A percentile compares a stretch with the other conserved stretches of the same genome.
These are phyloP conservation scores for Dryadomyces quercus-mongolicae DNA, from an alignment of 2,329 filamentous ascomycete species.

Conservation along the genomic window DNA sequence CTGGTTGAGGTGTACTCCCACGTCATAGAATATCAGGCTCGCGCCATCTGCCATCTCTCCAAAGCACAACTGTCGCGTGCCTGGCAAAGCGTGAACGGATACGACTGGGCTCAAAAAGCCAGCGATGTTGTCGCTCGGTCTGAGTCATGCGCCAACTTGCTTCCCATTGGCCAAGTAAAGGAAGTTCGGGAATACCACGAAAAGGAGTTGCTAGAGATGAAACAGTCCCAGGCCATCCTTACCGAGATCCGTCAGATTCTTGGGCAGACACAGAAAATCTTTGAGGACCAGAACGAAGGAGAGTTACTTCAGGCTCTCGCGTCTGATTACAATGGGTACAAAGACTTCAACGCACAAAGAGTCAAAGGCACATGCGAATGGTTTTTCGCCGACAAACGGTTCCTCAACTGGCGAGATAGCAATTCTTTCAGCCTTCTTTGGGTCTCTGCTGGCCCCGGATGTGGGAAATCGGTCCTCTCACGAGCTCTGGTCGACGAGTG, in stretches of 20 bases:
- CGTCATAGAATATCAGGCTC: neutral
- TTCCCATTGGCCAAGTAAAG: neutral
- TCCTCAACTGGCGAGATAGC: neutral
- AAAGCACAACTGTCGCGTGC: neutral
- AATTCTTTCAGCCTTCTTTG: conserved; percentile 14
- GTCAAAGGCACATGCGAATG: neutral
- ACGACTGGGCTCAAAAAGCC: neutral
- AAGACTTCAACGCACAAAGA: neutral
- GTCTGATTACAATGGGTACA: neutral
- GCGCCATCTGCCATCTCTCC: neutral
- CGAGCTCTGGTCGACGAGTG: conserved; percentile 17
- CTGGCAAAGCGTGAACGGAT: neutral
- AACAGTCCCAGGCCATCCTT: neutral
- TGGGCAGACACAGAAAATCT: neutral
- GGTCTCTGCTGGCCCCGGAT: conserved; percentile 21
- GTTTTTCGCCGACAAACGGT: neutral
- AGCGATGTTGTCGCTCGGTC: neutral
- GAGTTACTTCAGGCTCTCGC: neutral
- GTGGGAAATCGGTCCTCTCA: conserved; percentile 22
- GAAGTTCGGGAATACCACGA: neutral
- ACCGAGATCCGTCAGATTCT: neutral
- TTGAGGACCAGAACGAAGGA: neutral
- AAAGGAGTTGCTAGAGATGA: neutral
- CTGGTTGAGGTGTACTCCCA: neutral
- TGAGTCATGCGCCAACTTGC: neutral